Conservation (phyloP, 495 filamentous ascomycete genomes). For the Clavariopsis aquatica region DNA sequence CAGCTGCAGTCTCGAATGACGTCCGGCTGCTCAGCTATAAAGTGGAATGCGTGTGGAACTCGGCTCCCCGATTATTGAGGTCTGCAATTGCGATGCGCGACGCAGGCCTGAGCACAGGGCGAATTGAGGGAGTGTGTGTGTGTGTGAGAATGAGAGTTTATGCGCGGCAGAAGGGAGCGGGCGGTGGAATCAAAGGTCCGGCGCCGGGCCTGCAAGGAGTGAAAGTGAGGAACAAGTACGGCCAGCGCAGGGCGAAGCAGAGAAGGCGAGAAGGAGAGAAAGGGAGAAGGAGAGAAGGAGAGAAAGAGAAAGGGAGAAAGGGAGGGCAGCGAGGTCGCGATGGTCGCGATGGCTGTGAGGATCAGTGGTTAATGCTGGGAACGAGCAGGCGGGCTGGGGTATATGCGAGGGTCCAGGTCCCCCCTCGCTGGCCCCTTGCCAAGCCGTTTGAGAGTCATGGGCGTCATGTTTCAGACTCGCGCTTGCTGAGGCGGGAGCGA, state of each 20-base stretch:
- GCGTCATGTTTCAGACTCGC: background rate
- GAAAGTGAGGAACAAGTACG: conserved; percentile 13
- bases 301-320: conserved; percentile 1
- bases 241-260: conserved; percentile 21
- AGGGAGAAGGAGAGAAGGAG: background rate
- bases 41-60: background rate
- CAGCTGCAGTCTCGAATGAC: background rate
- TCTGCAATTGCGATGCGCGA: background rate
- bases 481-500: background rate
- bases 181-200: conserved; percentile 9
- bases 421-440: background rate
- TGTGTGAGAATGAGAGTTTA: too few species aligned
- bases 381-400: background rate
- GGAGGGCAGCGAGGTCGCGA: conserved; percentile 1
- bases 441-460: background rate
- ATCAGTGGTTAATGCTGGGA: conserved; percentile 23
- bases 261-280: background rate
- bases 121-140: too few species aligned
- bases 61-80: background rate
- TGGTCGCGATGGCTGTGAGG: conserved; percentile 30
- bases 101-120: background rate
- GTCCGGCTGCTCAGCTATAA: background rate
- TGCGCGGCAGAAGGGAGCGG: conserved; percentile 18
- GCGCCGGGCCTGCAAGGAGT: conserved; percentile 36
- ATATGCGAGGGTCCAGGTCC: background rate